phyloP scores from a whole-genome alignment of 1,284 basidiomycete species.

The Fistulinella staudtii region DNA sequence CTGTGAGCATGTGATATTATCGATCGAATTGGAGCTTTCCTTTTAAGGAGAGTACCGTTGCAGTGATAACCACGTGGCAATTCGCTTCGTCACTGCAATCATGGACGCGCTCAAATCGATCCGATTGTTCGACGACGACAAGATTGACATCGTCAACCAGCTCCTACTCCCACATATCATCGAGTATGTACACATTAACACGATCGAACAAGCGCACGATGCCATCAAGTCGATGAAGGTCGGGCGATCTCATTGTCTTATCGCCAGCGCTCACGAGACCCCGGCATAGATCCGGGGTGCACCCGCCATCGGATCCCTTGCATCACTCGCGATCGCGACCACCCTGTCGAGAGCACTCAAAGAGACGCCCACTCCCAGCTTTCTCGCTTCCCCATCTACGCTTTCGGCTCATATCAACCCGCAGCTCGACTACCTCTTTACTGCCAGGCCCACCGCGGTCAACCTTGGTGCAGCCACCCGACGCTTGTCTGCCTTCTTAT shows the following conservation, averaged over 20 bases:
- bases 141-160: conserved; percentile 83
- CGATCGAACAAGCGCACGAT: conserved; percentile 79
- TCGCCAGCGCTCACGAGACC: conserved; percentile 37
- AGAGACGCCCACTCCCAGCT: conserved; percentile 43
- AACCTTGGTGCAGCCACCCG: conserved; percentile 84
- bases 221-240: conserved; percentile 94
- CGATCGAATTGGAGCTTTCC: conserved; percentile 8
- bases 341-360: conserved; percentile 50
- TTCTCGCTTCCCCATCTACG: conserved; percentile 44
- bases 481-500: conserved; percentile 55
- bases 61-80: conserved; percentile 11
- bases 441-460: conserved; percentile 90
- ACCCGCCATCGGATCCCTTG: conserved; percentile 90
- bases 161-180: conserved; percentile 79
- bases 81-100: background rate
- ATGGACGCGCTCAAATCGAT: conserved; percentile 55
- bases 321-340: conserved; percentile 73
- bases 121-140: conserved; percentile 50
- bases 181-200: conserved; percentile 66
- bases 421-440: conserved; percentile 70
- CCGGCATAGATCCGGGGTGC: conserved; percentile 78
- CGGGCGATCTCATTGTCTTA: background rate
- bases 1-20: conserved; percentile 39
- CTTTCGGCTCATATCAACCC: conserved; percentile 53
- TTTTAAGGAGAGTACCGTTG: conserved; percentile 15